A percentile compares a stretch with the other conserved stretches of the same genome.
phyloP scores from a whole-genome alignment of 139 green algal species.

The Chlorella sp. region DNA sequence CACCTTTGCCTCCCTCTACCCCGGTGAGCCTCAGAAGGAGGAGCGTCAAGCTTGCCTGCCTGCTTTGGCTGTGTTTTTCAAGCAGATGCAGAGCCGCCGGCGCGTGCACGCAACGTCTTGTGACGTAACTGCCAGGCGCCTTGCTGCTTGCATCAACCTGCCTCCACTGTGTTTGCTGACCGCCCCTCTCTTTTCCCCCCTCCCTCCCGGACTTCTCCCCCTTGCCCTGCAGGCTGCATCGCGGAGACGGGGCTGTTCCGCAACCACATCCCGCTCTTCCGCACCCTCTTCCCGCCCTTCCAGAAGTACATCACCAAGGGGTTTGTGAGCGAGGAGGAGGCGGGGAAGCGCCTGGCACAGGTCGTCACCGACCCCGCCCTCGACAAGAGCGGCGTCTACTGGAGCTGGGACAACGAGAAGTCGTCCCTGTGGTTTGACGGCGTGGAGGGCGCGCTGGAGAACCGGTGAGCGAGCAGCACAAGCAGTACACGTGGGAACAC shows the following conservation, averaged over 20 bases:
- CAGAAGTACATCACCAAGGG: constrained; percentile 97
- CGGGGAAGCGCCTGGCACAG: constrained; percentile 83
- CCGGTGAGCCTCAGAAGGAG: constrained; percentile 45
- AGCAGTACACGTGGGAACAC: constrained; percentile 57
- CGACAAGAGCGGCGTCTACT: constrained; percentile 84
- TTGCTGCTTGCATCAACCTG: not conserved
- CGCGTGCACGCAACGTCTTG: not conserved
- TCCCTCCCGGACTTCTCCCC: too few species aligned
- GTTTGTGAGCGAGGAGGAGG: constrained; percentile 88
- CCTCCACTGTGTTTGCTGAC: too few species aligned
- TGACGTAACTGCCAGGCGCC: not conserved
- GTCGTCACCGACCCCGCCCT: constrained; percentile 79
- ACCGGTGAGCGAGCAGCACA: not conserved
- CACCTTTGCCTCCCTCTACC: constrained; percentile 92
- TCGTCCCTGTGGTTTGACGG: constrained; percentile 57
- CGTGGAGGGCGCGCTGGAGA: constrained; percentile 17
- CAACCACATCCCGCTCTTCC: constrained; percentile 83
- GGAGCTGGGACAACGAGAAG: constrained; percentile 79
- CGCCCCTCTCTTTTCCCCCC: not conserved
- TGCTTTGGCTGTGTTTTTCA: not conserved
- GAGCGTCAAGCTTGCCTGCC: not conserved
- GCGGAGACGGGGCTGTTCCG: constrained; percentile 94
- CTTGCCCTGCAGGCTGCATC: constrained; percentile 79
- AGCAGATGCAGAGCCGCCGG: not conserved
- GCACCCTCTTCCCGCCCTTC: constrained; percentile 91